A percentile compares a stretch with the other conserved stretches of the same genome.
Evolutionary conservation across 352 stramenopile species (phyloP).

Genomic region (Phytophthora macrochlamydospora): DNA sequence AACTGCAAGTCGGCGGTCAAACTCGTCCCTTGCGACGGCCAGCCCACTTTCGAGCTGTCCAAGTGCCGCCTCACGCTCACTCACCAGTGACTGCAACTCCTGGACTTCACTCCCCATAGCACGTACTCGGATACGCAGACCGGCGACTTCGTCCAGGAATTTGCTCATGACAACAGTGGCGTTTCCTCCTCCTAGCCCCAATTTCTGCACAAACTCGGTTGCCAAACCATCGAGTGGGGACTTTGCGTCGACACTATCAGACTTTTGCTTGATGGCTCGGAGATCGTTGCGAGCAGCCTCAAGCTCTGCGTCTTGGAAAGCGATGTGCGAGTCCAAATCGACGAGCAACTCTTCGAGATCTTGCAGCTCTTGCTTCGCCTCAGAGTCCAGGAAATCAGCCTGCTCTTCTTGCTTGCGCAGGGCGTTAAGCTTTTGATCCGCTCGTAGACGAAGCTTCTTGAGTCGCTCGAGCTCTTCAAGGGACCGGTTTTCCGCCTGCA

Average conservation of each 20-base stretch:
- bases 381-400: constrained; percentile 62
- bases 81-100: constrained; percentile 41
- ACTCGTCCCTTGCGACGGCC: constrained; percentile 66
- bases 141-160: constrained; percentile 58
- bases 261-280: constrained; percentile 46
- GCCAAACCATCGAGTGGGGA: constrained; percentile 55
- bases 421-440: constrained; percentile 63
- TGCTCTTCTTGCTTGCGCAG: constrained; percentile 52
- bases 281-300: constrained; percentile 56
- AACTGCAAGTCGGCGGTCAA: constrained; percentile 64
- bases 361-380: constrained; percentile 67
- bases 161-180: constrained; percentile 43
- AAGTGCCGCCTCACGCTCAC: constrained; percentile 54
- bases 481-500: constrained; percentile 61
- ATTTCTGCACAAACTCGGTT: constrained; percentile 31
- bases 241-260: constrained; percentile 37
- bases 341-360: constrained; percentile 81
- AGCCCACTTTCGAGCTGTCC: constrained; percentile 70
- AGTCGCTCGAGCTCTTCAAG: constrained; percentile 71
- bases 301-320: constrained; percentile 82
- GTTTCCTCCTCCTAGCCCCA: constrained; percentile 21
- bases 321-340: constrained; percentile 81
- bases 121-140: constrained; percentile 51
- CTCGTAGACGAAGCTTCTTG: constrained; percentile 68
- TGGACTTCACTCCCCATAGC: constrained; percentile 45